These are phyloP conservation scores for Chloranthus sessilifolius DNA, from an alignment of 164 flowering plant genomes.

Conservation along the genomic window DNA sequence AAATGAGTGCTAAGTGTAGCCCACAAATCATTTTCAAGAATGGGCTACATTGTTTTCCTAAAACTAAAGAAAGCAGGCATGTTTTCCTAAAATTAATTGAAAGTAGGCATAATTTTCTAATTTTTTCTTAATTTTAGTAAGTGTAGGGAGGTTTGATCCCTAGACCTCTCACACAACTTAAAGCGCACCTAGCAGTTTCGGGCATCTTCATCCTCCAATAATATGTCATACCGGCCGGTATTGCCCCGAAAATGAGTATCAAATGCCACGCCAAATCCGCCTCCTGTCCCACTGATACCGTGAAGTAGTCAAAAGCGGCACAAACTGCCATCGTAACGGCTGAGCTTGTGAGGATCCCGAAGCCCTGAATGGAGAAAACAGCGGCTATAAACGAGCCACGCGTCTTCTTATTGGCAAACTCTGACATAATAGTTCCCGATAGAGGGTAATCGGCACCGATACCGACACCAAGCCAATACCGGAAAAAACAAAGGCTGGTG, in stretches of 20 bases:
- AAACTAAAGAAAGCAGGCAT: too few species aligned
- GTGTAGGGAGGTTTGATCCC: too few species aligned
- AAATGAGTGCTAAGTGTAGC: too few species aligned
- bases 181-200: constrained; percentile 57
- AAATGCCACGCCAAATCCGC: constrained; percentile 47
- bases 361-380: constrained; percentile 57
- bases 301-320: constrained; percentile 13
- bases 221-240: constrained; percentile 23
- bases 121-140: too few species aligned
- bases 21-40: too few species aligned
- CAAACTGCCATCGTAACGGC: constrained; percentile 43
- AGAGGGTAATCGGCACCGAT: constrained; percentile 28
- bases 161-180: too few species aligned
- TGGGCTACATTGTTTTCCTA: too few species aligned
- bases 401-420: constrained; percentile 22
- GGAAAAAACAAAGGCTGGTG: constrained; percentile 23
- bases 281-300: constrained; percentile 8
- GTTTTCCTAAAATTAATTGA: too few species aligned
- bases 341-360: constrained; percentile 53
- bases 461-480: constrained; percentile 25
- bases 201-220: constrained; percentile 80
- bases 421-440: constrained; percentile 26
- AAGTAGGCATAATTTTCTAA: too few species aligned
- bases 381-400: constrained; percentile 28
- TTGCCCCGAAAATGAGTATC: constrained; percentile 28